Evolutionary conservation across 805 yeast species (phyloP).

Genomic region (Ogataea siamensis): DNA sequence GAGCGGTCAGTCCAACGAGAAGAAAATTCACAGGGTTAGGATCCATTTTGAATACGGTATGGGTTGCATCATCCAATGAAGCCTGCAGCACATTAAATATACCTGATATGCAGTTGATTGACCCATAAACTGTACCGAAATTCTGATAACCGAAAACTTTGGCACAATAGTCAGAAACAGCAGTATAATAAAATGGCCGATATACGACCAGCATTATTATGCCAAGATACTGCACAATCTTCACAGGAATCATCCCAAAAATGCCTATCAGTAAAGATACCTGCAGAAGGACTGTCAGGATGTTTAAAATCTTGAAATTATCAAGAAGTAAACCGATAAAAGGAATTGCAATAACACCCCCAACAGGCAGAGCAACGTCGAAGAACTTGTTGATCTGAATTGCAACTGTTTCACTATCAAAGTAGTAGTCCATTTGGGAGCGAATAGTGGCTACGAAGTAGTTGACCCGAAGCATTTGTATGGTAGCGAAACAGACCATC

Average conservation of each 20-base stretch:
- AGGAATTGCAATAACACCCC: constrained; percentile 85
- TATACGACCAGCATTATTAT: constrained; percentile 72
- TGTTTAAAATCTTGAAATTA: constrained; percentile 60
- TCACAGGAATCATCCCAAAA: constrained; percentile 56
- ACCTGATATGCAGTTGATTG: constrained; percentile 80
- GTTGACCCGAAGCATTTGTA: constrained; percentile 89
- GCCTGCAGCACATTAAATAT: constrained; percentile 74
- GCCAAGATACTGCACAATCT: constrained; percentile 60
- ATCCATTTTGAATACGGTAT: constrained; percentile 61
- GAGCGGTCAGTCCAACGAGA: constrained; percentile 52
- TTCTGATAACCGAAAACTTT: constrained; percentile 91
- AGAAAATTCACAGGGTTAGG: constrained; percentile 74
- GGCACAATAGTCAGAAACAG: constrained; percentile 87
- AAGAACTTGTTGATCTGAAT: constrained; percentile 65
- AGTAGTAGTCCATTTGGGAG: constrained; percentile 74
- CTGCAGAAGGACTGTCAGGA: constrained; percentile 49
- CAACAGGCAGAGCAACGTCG: constrained; percentile 83
- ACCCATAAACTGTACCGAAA: constrained; percentile 89
- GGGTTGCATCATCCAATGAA: constrained; percentile 67
- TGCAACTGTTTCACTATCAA: constrained; percentile 53
- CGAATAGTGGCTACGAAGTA: constrained; percentile 88
- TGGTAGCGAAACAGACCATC: constrained; percentile 75
- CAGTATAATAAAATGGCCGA: constrained; percentile 91
- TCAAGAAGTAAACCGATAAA: constrained; percentile 81
- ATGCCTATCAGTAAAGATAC: constrained; percentile 67